phyloP scores from a whole-genome alignment of 169 alveolate species.

The Perkinsus olseni region DNA sequence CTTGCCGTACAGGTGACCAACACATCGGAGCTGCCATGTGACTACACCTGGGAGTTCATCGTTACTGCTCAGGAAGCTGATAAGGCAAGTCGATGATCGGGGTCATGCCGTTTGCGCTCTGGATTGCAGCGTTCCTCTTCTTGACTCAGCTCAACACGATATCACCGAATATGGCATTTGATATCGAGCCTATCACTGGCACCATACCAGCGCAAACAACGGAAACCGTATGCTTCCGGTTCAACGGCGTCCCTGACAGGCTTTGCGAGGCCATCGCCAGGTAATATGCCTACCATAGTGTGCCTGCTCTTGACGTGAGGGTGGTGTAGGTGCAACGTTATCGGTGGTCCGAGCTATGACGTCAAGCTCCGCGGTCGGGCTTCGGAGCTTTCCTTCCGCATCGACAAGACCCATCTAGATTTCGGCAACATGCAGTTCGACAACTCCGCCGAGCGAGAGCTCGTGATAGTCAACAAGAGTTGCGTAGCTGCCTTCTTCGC shows the following conservation, averaged over 20 bases:
- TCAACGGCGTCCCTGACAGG: background rate
- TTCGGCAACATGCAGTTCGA: constrained; percentile 61
- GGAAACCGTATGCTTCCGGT: background rate
- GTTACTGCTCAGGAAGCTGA: constrained; percentile 23
- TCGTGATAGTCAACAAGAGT: background rate
- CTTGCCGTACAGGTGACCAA: constrained; percentile 58
- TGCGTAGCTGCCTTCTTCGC: background rate
- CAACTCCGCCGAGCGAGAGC: background rate
- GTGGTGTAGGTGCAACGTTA: constrained; percentile 70
- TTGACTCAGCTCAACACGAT: background rate
- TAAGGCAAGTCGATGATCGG: background rate
- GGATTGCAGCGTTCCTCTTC: no score
- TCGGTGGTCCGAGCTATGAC: constrained; percentile 88
- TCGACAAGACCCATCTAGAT: constrained; percentile 64
- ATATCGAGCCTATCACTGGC: background rate
- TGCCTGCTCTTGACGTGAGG: background rate
- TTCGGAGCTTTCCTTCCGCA: constrained; percentile 56
- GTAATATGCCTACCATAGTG: background rate
- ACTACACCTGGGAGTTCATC: constrained; percentile 79
- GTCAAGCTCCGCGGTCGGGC: constrained; percentile 74
- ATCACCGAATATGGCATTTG: background rate
- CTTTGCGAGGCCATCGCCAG: background rate
- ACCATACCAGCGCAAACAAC: background rate
- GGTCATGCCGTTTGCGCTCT: no score
- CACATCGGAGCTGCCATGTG: constrained; percentile 63